These are phyloP conservation scores for Calonectria fujianensis DNA, from an alignment of 2,329 filamentous ascomycete genomes.

Conservation along the genomic window DNA sequence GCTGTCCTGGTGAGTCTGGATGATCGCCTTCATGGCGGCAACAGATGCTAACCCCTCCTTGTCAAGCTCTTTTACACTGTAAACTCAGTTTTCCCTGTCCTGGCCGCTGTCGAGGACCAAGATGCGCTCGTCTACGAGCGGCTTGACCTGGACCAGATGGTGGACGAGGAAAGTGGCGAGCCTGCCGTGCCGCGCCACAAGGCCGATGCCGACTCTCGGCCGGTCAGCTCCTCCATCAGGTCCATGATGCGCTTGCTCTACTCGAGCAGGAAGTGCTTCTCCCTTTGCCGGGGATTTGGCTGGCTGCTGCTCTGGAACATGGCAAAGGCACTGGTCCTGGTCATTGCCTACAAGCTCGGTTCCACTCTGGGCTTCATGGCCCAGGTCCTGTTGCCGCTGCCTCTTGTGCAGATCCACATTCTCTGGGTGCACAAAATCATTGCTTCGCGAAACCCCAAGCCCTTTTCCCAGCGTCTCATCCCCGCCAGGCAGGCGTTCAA, in stretches of 20 bases:
- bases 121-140: conserved; percentile 2
- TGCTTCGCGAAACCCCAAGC: background rate
- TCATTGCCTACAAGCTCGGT: background rate
- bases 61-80: background rate
- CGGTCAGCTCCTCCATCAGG: background rate
- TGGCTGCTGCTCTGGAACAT: background rate
- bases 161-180: background rate
- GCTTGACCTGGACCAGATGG: background rate
- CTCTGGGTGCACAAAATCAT: conserved; percentile 14
- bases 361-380: conserved; percentile 1
- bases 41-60: background rate
- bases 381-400: conserved; percentile 3
- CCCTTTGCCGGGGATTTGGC: background rate
- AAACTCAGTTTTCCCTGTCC: background rate
- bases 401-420: background rate
- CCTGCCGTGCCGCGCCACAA: background rate
- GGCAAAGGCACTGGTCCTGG: background rate
- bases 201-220: background rate
- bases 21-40: too few relatives aligned
- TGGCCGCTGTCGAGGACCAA: conserved; percentile 2
- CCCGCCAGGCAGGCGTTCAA: background rate
- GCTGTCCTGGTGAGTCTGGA: background rate
- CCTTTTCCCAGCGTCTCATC: background rate
- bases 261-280: conserved; percentile 1
- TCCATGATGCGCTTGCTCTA: background rate